Base-by-base conservation (phyloP, 768 basidiomycete species). In the Naganishia randhawae region DNA sequence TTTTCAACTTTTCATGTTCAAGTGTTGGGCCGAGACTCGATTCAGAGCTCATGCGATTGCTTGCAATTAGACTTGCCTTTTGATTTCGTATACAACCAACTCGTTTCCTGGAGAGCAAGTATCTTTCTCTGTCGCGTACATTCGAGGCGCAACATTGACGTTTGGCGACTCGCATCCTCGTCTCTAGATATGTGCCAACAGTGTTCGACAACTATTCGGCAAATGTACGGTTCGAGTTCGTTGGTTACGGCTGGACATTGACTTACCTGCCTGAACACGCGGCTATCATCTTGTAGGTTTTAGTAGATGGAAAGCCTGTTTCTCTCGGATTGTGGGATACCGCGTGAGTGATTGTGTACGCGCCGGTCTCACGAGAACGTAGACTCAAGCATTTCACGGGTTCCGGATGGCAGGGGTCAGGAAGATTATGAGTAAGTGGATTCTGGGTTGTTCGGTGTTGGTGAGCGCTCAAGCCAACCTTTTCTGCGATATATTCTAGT, bases 41-140 rank as follows among this genome's bases (percentile, higher is more conserved):
- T 3, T 48, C n/a, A 22, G 13, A 65, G 67, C 68, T 52, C 17
- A 48, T 33, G 33, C 35, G 54, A 6, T 25, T 39, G 35, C 53
- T 10, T 25, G 41, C n/a, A 22, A 35, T 29, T 76, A 98, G 96
- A 98, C 96, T 66, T 99, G 96, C 82, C 87, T 99, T 69, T 86
- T 99, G 76, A 99, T 99, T 79, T 98, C 95, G 64, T 99, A 99
- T 84, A 99, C 96, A 73, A 99, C 96, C 72, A 94, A 95, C 83
- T 91, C 94, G 48, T 95, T 94, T 81, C 92, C 92, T 68, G 77
- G 77, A 61, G 77, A 78, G 75, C 94, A 82, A 77, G 85, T 81
- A 14, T 74, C 5, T 33, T 13, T 19, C 3, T 32, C 53, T 16
- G 14, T 32, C 16, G 27, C n/a, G 27, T 37, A 9, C 3, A 7